Conservation (phyloP, 108 stramenopile species). For the Cylindrotheca fusiformis region DNA sequence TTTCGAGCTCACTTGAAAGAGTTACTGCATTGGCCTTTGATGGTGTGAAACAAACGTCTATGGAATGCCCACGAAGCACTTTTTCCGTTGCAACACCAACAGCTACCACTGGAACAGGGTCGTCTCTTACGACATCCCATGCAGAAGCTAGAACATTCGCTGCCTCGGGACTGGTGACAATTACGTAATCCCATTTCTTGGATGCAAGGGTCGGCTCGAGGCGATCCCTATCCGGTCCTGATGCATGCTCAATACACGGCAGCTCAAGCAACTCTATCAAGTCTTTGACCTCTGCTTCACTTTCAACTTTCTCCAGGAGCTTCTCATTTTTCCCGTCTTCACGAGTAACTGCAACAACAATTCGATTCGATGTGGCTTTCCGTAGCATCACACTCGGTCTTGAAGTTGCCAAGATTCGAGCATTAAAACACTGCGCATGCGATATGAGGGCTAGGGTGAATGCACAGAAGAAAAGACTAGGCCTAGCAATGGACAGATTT, state of each 20-base stretch:
- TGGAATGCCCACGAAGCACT: conserved; percentile 46
- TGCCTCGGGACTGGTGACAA: conserved; percentile 84
- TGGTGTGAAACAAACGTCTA: conserved; percentile 62
- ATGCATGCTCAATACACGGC: conserved; percentile 85
- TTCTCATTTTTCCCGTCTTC: conserved; percentile 85
- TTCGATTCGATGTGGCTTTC: neutral
- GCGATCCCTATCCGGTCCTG: conserved; percentile 58
- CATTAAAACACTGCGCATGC: too few species aligned
- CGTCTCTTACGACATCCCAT: conserved; percentile 48
- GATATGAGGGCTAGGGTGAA: too few species aligned
- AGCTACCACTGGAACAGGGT: conserved; percentile 50
- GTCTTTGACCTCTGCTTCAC: conserved; percentile 11
- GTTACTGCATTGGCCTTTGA: conserved; percentile 73
- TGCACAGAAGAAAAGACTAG: too few species aligned
- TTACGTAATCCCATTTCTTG: conserved; percentile 64
- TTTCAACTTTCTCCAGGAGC: conserved; percentile 43
- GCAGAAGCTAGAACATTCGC: conserved; percentile 70
- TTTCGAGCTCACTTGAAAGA: conserved; percentile 61
- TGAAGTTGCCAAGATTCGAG: too few species aligned
- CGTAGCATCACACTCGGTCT: neutral
- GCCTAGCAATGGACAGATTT: too few species aligned
- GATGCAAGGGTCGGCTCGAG: conserved; percentile 39
- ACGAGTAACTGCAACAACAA: conserved; percentile 71
- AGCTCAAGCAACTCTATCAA: conserved; percentile 51
- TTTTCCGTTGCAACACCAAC: conserved; percentile 81